Conservation (phyloP, 805 yeast genomes). For the Saccharomyces kudriavzevii region DNA sequence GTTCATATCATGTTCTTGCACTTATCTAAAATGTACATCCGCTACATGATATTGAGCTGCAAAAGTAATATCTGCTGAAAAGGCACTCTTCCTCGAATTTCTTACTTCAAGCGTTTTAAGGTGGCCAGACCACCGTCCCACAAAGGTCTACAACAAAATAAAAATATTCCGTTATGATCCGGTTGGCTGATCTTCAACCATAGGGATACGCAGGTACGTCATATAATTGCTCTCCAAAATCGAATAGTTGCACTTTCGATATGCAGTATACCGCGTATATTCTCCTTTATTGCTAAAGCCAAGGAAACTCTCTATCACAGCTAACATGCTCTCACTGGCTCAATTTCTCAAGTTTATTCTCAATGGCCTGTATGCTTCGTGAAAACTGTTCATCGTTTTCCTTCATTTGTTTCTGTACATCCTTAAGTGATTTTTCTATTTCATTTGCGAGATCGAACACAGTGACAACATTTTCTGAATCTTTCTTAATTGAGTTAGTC, state of each 20-base stretch:
- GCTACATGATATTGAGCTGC: background rate
- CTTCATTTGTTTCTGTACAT: slow-evolving; percentile 11
- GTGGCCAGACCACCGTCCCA: background rate
- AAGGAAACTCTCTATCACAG: background rate
- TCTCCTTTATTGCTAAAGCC: background rate
- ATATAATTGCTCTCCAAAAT: too few relatives aligned
- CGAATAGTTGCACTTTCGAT: background rate
- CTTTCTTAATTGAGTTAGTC: slow-evolving; percentile 2
- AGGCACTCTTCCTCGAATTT: background rate
- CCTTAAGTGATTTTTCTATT: slow-evolving; percentile 20
- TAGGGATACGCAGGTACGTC: too few relatives aligned
- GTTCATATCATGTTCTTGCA: background rate
- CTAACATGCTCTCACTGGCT: slow-evolving; percentile 1
- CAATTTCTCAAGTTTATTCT: slow-evolving; percentile 14
- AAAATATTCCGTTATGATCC: background rate
- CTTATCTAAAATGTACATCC: background rate
- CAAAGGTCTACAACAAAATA: background rate
- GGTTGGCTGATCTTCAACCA: too few relatives aligned
- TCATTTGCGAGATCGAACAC: slow-evolving; percentile 25
- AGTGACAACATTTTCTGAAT: slow-evolving; percentile 11
- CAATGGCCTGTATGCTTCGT: slow-evolving; percentile 13
- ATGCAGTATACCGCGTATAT: background rate
- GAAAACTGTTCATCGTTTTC: slow-evolving; percentile 19
- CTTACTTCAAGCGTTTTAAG: background rate
- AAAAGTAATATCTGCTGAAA: background rate